Base-by-base conservation (phyloP, 2,329 filamentous ascomycete species). In the Magnaporthiopsis incrustans region DNA sequence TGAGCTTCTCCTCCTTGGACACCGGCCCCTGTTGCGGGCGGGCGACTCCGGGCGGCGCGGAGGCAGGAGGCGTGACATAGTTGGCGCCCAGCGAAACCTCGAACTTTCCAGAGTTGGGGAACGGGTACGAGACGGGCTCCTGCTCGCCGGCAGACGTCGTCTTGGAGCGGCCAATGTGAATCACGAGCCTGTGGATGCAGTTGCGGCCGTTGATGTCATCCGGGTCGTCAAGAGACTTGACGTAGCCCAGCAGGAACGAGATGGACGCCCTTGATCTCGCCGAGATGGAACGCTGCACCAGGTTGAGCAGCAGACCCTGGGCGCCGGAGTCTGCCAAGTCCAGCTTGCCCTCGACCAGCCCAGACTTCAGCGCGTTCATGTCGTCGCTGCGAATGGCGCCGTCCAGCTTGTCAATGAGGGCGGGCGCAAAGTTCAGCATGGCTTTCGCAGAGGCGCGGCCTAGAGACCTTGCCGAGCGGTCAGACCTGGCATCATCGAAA, bases 141-240 rank as follows among this genome's bases (percentile, higher is more conserved):
- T 82, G 74, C 62, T 86, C 84, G 3, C 77, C 76, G 25, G 76
- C 70, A 1, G 77, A 74, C 0, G 76, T 72, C 1, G 79, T 79
- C 67, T 85, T 84, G n/a, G 89, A 87, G 61, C 94, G 87, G 25
- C 94, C 93, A 69, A 97, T 96, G 26, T 93, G 89, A 66, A 98
- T 96, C 57, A 99, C 89, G 2, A 98, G 81, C 11, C 95, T 88
- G 74, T 99, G 95, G 61, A 99, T 86, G 73, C 92, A 95, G 73
- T 97, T 99, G 15, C 95, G 89, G 70, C 89, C 88, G 76, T 98
- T 97, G 72, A 99, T 92, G 72, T 98, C 95, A 69, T 96, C 91
- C 2, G 90, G 85, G 72, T 97, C 93, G 61, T 96, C 88, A 2
- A 98, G 81, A 1, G 85, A 87, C 59, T 86, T 83, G 62, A 95